These are phyloP conservation scores for Ustilago lituana DNA, from an alignment of 1,284 basidiomycete species.

Conservation along the genomic window DNA sequence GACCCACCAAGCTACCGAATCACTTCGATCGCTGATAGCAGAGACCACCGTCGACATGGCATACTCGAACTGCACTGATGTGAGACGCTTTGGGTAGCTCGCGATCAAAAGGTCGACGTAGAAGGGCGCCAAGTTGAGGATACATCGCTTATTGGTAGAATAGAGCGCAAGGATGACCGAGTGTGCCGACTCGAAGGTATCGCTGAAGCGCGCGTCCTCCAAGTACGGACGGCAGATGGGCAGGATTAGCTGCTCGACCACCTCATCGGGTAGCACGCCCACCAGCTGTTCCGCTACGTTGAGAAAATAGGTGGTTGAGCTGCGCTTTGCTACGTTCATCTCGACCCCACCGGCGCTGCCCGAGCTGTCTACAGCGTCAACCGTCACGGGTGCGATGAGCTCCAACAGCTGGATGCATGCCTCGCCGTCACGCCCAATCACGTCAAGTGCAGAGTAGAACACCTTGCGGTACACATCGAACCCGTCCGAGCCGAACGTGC, in stretches of 20 bases:
- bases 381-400: conserved; percentile 21
- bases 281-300: conserved; percentile 63
- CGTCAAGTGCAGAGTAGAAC: conserved; percentile 62
- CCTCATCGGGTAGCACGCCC: conserved; percentile 50
- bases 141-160: conserved; percentile 42
- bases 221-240: conserved; percentile 57
- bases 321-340: conserved; percentile 32
- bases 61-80: conserved; percentile 50
- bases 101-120: conserved; percentile 58
- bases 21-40: conserved; percentile 56
- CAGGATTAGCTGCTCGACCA: conserved; percentile 55
- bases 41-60: conserved; percentile 58
- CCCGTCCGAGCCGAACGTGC: conserved; percentile 59
- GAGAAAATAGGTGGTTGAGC: conserved; percentile 55
- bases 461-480: conserved; percentile 63
- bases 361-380: conserved; percentile 3
- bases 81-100: conserved; percentile 43
- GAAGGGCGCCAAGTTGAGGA: conserved; percentile 57
- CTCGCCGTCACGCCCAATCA: conserved; percentile 59
- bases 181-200: conserved; percentile 65
- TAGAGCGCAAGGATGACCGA: conserved; percentile 62
- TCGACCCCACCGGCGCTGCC: conserved; percentile 10
- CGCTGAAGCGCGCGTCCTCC: conserved; percentile 52
- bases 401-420: conserved; percentile 51
- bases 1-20: conserved; percentile 61